These are phyloP conservation scores for Candida michaelii DNA, from an alignment of 805 yeast species.

Conservation along the genomic window DNA sequence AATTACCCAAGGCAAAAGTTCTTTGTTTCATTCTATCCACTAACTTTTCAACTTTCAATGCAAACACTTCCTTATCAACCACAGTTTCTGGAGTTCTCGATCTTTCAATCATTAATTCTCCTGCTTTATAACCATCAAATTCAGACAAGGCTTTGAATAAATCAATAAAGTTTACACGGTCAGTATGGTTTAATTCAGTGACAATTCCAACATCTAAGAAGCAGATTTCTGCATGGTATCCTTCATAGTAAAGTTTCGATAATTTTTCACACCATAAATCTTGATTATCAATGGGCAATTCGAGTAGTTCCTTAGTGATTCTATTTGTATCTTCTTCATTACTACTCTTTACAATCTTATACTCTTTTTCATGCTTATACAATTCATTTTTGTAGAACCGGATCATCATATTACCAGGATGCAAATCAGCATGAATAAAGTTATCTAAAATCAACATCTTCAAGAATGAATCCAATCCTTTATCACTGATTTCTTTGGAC, in stretches of 20 bases:
- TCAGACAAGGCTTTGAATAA: conserved; percentile 84
- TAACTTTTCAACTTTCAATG: conserved; percentile 79
- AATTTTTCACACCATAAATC: conserved; percentile 50
- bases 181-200: conserved; percentile 77
- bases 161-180: conserved; percentile 84
- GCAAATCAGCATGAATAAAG: conserved; percentile 94
- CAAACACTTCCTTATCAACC: conserved; percentile 78
- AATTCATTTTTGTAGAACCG: conserved; percentile 57
- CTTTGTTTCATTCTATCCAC: conserved; percentile 79
- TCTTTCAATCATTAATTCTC: conserved; percentile 92
- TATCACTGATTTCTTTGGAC: conserved; percentile 71
- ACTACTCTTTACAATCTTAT: conserved; percentile 41
- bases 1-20: conserved; percentile 89
- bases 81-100: conserved; percentile 95
- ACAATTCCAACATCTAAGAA: conserved; percentile 92
- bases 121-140: conserved; percentile 93
- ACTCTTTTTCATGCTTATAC: conserved; percentile 42
- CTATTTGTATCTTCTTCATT: conserved; percentile 48
- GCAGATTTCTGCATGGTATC: conserved; percentile 82
- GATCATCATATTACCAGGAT: conserved; percentile 92
- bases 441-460: conserved; percentile 92
- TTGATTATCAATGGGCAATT: conserved; percentile 25
- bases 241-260: conserved; percentile 46
- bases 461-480: conserved; percentile 85
- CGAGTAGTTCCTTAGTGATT: conserved; percentile 41